Conservation (phyloP, 805 yeast genomes). For the Grigorovia jiainica region DNA sequence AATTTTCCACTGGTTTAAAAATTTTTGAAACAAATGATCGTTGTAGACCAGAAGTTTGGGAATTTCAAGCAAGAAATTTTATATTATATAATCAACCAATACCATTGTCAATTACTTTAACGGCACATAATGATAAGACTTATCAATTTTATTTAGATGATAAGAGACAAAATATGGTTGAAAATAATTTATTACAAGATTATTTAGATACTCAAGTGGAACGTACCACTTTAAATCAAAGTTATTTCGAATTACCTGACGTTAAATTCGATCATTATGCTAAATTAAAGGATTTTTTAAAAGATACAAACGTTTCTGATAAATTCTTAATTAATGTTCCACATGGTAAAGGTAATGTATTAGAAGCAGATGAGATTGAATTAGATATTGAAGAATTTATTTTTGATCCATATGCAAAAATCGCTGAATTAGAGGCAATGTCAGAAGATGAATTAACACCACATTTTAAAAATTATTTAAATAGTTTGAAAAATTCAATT, state of each 20-base stretch:
- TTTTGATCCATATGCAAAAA: constrained; percentile 19
- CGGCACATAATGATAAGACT: constrained; percentile 12
- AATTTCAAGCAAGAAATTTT: constrained; percentile 22
- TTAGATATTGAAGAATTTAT: constrained; percentile 18
- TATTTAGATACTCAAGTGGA: constrained; percentile 3
- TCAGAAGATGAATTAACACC: constrained; percentile 8
- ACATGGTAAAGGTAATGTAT: constrained; percentile 4
- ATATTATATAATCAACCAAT: constrained; percentile 10
- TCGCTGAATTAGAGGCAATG: constrained; percentile 16
- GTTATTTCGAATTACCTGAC: constrained; percentile 1
- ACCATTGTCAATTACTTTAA: constrained; percentile 23
- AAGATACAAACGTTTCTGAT: constrained; percentile 1
- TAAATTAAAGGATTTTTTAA: constrained; percentile 13
- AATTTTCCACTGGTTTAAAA: constrained; percentile 7
- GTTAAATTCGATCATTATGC: constrained; percentile 16
- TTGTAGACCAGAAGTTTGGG: constrained; percentile 24
- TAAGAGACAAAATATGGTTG: constrained; percentile 13
- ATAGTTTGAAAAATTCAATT: constrained; percentile 29
- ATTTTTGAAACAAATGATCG: constrained; percentile 11
- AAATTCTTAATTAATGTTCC: constrained; percentile 1
- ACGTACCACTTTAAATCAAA: not conserved
- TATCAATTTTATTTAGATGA: constrained; percentile 13
- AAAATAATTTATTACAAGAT: constrained; percentile 14
- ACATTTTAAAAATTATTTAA: constrained; percentile 25
- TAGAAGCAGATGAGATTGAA: constrained; percentile 9